Evolutionary conservation across 108 stramenopile species (phyloP).

Genomic region (Skeletonema marinoi): DNA sequence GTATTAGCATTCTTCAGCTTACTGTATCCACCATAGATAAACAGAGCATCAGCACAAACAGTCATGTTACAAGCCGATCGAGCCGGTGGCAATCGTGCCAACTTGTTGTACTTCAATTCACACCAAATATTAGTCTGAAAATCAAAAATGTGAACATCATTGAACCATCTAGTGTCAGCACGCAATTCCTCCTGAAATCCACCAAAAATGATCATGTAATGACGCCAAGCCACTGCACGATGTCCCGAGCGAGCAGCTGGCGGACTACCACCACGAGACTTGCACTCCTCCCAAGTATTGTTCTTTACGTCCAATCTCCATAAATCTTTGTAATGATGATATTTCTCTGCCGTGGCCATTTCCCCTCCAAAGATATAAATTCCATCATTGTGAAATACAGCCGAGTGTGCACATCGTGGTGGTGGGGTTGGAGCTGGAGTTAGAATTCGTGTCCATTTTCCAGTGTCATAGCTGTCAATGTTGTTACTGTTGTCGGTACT

Average conservation of each 20-base stretch:
- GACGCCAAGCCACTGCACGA: constrained; percentile 87
- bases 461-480: constrained; percentile 13
- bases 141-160: constrained; percentile 82
- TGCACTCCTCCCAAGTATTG: constrained; percentile 85
- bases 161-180: constrained; percentile 78
- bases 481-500: constrained; percentile 43
- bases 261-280: constrained; percentile 58
- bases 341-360: constrained; percentile 88
- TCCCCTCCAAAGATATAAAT: constrained; percentile 97
- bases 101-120: constrained; percentile 72
- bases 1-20: constrained; percentile 70
- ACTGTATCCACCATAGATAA: constrained; percentile 86
- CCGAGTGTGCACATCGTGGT: constrained; percentile 93
- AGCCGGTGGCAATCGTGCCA: constrained; percentile 77
- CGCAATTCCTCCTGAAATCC: constrained; percentile 93
- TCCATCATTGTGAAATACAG: constrained; percentile 84
- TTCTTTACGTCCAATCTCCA: constrained; percentile 90
- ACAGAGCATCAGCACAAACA: constrained; percentile 55
- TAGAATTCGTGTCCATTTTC: constrained; percentile 79
- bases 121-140: constrained; percentile 82
- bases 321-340: constrained; percentile 94
- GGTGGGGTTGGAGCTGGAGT: constrained; percentile 75
- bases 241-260: constrained; percentile 91
- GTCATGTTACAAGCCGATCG: constrained; percentile 82
- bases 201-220: constrained; percentile 94